Evolutionary conservation across 495 filamentous ascomycete genomes (phyloP), one percentile per base, ranked within the genome.

Genomic region (Penicillium chermesinum): DNA sequence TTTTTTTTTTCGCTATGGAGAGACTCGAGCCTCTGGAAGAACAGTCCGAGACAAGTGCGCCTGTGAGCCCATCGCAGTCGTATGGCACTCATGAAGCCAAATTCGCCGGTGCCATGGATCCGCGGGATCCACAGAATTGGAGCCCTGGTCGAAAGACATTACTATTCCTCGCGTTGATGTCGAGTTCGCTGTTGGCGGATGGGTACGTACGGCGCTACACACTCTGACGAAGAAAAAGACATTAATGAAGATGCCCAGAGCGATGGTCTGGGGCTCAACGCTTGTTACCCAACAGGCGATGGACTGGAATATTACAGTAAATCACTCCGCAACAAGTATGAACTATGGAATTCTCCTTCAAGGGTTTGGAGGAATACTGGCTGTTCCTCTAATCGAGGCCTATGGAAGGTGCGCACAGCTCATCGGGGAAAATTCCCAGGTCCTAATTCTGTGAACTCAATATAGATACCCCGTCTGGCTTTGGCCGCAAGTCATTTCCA

Each of bases 331-430:
- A 0, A 68, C 66, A 7, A 77, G 73, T 13, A 69, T 75, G 57
- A 71, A 66, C 55, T 73, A 70, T 22, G 73, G 71, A 14, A 72
- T 80, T 48, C 62, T 79, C 47, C 59, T 78, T 44, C 75, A 79
- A 53, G 77, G 73, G 0, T 69, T 76, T 40, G 76, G 77, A 20
- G 74, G 77, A 7, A 58, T 79, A n/a, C 62, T 78, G 44, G 75
- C 70, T 0, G 74, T 80, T 10, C 74, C 74, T 3, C 50, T 79
- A 0, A 66, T 72, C 40, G 69, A 76, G 44, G 61, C 70, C 14
- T 78, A 70, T 55, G 77, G 75, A 33, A 63, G 75, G 62, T 74
- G 51, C 12, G 42, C n/a, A n/a, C n/a, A n/a, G n/a, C n/a, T n/a
- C n/a, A n/a, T n/a, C n/a, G n/a, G n/a, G n/a, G n/a, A n/a, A n/a